Base-by-base conservation (phyloP, 2,329 filamentous ascomycete genomes). In the Aspergillus sp. region DNA sequence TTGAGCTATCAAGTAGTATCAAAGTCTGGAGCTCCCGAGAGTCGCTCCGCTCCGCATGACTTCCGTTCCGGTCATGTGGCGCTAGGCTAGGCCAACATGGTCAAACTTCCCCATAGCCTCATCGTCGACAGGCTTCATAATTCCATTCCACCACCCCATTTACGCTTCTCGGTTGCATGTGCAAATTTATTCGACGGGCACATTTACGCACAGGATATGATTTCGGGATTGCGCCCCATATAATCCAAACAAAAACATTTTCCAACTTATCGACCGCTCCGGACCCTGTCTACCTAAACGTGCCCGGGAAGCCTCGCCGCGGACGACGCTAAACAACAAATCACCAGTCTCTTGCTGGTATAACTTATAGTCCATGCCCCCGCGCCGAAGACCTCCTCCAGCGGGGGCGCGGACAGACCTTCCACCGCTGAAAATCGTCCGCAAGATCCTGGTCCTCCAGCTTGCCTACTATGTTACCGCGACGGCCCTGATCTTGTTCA, bases 381-480 rank as follows among this genome's bases (percentile, higher is more conserved):
- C 72, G 65, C 78, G 79, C 66, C 84, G 86, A 65, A 83, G 84
- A 56, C 85, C 84, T 62, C 85, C 85, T 64, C 83, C 85, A 67
- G 83, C 87, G 52, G 87, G 87, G 73, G 84, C 86, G 58, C 82
- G 88, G 64, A 82, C 83, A 52, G 86, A 89, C 69, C 84, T 89
- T 52, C 82, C 86, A 44, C 87, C 87, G 46, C 78, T 86, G 59
- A 85, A 85, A 68, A 89, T 90, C 73, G 74, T 88, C 59, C 82
- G 81, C 48, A 87, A 89, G 73, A 90, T 90, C 67, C 62, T 85
- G 57, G 68, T 87, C 43, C 81, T 90, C 6, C 87, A 90, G 70
- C 67, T 82, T 44, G 82, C 82, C 61, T 90, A 87, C 76, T 90
- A 90, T 78, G 76, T 74, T 60, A 81, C 79, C 65, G 86, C 85